phyloP scores from a whole-genome alignment of 345 rosid species.

The Salix suchowensis region DNA sequence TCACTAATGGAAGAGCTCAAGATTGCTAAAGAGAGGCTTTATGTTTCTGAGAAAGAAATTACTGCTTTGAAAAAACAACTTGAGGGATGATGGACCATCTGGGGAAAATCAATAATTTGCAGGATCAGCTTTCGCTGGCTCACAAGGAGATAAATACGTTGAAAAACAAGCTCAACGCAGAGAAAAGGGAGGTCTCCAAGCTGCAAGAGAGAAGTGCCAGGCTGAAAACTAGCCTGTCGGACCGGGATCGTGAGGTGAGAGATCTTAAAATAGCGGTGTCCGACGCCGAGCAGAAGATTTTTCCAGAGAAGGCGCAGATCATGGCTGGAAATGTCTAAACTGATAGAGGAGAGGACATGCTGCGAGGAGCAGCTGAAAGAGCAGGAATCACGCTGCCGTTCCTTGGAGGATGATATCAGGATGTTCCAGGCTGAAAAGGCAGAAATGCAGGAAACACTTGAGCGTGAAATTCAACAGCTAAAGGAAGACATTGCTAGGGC shows the following conservation, averaged over 20 bases:
- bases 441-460: conserved; percentile 35
- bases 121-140: conserved; percentile 27
- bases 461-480: conserved; percentile 34
- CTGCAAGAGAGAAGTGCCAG: conserved; percentile 36
- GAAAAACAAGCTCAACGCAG: conserved; percentile 29
- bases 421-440: conserved; percentile 31
- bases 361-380: conserved; percentile 44
- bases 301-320: conserved; percentile 49
- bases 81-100: not conserved
- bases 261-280: conserved; percentile 39
- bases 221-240: conserved; percentile 31
- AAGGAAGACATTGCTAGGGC: conserved; percentile 36
- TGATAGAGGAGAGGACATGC: conserved; percentile 37
- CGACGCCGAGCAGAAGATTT: conserved; percentile 46
- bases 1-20: conserved; percentile 53
- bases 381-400: conserved; percentile 31
- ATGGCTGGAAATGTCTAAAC: conserved; percentile 31
- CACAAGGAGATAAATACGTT: conserved; percentile 18
- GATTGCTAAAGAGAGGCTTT: conserved; percentile 48
- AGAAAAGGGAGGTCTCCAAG: conserved; percentile 39
- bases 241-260: conserved; percentile 31
- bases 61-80: conserved; percentile 30
- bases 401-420: conserved; percentile 40
- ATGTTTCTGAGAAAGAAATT: conserved; percentile 50
- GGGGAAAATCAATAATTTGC: conserved; percentile 16